Evolutionary conservation across 2,329 filamentous ascomycete genomes (phyloP).

Genomic region (Verticillium isaacii): DNA sequence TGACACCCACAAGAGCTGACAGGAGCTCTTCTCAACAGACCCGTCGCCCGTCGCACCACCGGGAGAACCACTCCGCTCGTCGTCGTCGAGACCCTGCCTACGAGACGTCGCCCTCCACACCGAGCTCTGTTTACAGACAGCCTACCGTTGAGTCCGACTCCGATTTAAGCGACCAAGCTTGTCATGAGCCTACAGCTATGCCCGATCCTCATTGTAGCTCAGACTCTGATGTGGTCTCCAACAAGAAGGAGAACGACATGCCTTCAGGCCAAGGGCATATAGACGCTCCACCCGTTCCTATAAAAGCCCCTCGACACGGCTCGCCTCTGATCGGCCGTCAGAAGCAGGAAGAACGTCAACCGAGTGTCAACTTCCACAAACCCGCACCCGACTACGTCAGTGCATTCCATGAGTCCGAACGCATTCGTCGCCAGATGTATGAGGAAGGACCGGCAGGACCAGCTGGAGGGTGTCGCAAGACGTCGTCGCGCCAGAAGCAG

Average conservation of each 20-base stretch:
- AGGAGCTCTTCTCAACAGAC: background rate
- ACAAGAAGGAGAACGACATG: background rate
- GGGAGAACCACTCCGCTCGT: background rate
- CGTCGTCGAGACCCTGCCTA: background rate
- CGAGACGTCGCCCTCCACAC: background rate
- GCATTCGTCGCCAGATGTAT: constrained; percentile 1
- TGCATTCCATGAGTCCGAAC: background rate
- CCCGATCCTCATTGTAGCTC: background rate
- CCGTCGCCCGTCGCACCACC: background rate
- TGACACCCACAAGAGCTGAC: background rate
- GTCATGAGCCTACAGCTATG: background rate
- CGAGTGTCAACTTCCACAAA: background rate
- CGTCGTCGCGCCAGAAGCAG: background rate
- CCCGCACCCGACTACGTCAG: background rate
- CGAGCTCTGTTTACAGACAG: background rate
- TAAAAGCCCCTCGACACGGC: background rate
- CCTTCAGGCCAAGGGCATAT: background rate
- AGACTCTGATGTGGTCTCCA: background rate
- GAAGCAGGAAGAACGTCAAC: background rate
- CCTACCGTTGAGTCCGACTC: background rate
- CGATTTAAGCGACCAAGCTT: background rate
- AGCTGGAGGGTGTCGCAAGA: background rate
- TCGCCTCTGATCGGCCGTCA: background rate
- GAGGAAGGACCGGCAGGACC: background rate
- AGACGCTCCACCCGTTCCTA: background rate